Base-by-base conservation (phyloP, 441 rosid genomes). In the Croton laevigatus region DNA sequence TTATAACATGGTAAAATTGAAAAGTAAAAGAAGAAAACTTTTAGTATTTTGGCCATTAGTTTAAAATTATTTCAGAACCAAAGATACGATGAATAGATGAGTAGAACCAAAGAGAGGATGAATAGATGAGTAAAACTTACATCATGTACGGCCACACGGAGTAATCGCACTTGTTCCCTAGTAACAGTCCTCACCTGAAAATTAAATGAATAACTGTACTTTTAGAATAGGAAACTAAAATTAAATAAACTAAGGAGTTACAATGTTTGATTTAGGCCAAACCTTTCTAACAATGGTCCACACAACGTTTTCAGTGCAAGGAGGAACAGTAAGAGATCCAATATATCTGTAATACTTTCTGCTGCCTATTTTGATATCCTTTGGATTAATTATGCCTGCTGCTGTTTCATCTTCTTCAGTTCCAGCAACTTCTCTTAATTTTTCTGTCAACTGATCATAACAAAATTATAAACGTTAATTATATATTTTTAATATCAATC, bases 261-360 rank as follows among this genome's bases (percentile, higher is more conserved):
- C n/a, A n/a, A n/a, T n/a, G n/a, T 2, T 16, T 20, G 2, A 65
- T 3, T n/a, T 37, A 4, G 36, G 19, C 3, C 37, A n/a, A 37
- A 91, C 97, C 91, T 93, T 84, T 68, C 53, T 76, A 42, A 85
- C 76, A 61, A 93, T 77, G 45, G 84, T 84, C 98, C 97, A 93
- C 19, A 68, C n/a, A 22, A 90, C 94, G 62, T 87, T 81, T 76
- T 90, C 85, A 13, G 88, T 81, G 80, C 98, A 93, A 1, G 98
- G 97, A 72, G 98, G 98, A 63, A 80, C 6, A 8, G 98, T 93
- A 36, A 93, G 98, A 70, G 98, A 93, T 34, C 97, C 98, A 0
- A 83, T 16, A 72, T 90, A 90, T 79, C 91, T 82, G 69, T 81
- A 93, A 69, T 90, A 93, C 62, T 82, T 78, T 73, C 71, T 76